A percentile compares a stretch with the other conserved stretches of the same genome.
Conservation (phyloP, 768 basidiomycete genomes). For the Rhizopogon roseolus region DNA sequence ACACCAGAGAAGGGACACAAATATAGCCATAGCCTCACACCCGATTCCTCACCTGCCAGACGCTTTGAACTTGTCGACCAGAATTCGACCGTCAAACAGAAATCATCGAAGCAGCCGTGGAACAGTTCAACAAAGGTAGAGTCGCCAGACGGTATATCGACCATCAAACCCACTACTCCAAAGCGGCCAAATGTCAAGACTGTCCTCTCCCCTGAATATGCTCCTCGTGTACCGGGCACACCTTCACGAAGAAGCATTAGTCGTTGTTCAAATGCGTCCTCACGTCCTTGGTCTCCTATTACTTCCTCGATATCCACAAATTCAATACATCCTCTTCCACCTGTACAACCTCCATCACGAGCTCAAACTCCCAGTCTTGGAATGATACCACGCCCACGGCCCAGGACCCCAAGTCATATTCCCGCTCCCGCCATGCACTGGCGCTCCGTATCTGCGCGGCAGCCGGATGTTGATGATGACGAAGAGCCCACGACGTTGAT, state of each 20-base stretch:
- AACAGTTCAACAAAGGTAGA: conserved; percentile 80
- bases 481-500: conserved; percentile 38
- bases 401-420: conserved; percentile 78
- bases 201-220: conserved; percentile 34
- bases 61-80: conserved; percentile 22
- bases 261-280: conserved; percentile 71
- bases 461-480: conserved; percentile 41
- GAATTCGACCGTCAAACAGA: conserved; percentile 37
- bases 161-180: conserved; percentile 44
- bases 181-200: conserved; percentile 47
- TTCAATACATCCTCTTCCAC: conserved; percentile 31
- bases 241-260: conserved; percentile 63
- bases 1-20: conserved; percentile 64
- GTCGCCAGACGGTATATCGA: conserved; percentile 38
- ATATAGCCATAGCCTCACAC: conserved; percentile 66
- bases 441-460: conserved; percentile 44
- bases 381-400: conserved; percentile 59
- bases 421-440: conserved; percentile 54
- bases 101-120: conserved; percentile 53
- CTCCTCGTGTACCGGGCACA: conserved; percentile 45
- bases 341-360: conserved; percentile 44
- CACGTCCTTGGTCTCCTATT: conserved; percentile 76
- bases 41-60: conserved; percentile 56
- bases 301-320: conserved; percentile 64
- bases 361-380: conserved; percentile 48